Evolutionary conservation across 1,139 yeast species (phyloP).

Genomic region (Debaryomycetaceae sp.): DNA sequence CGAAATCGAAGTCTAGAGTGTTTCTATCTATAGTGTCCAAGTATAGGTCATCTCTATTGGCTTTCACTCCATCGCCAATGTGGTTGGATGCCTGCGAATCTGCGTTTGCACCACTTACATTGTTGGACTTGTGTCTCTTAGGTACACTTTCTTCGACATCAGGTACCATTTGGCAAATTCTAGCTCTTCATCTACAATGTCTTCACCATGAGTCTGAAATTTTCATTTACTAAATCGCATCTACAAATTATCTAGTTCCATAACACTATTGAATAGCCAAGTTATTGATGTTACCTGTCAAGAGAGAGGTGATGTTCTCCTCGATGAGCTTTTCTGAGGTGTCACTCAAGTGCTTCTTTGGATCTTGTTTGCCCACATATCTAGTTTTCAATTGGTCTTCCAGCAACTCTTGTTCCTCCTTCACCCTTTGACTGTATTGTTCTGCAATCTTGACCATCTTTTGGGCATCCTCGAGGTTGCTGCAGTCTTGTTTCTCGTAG

Average conservation of each 20-base stretch:
- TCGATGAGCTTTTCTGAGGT: constrained; percentile 85
- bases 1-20: constrained; percentile 66
- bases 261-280: constrained; percentile 60
- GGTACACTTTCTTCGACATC: neutral
- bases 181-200: neutral
- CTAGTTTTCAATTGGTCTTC: constrained; percentile 92
- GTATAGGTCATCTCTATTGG: constrained; percentile 19
- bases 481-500: constrained; percentile 73
- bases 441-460: constrained; percentile 88
- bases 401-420: constrained; percentile 84
- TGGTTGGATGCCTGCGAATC: neutral
- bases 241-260: neutral
- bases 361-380: constrained; percentile 98
- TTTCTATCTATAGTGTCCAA: constrained; percentile 54
- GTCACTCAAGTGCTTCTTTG: constrained; percentile 92
- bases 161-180: neutral
- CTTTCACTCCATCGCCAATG: neutral
- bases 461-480: constrained; percentile 69
- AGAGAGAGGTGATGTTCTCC: constrained; percentile 80
- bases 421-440: constrained; percentile 84
- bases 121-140: neutral
- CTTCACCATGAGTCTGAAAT: neutral
- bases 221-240: neutral
- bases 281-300: constrained; percentile 86
- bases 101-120: neutral